Base-by-base conservation (phyloP, 768 basidiomycete genomes). In the Hydnomerulius pinastri region DNA sequence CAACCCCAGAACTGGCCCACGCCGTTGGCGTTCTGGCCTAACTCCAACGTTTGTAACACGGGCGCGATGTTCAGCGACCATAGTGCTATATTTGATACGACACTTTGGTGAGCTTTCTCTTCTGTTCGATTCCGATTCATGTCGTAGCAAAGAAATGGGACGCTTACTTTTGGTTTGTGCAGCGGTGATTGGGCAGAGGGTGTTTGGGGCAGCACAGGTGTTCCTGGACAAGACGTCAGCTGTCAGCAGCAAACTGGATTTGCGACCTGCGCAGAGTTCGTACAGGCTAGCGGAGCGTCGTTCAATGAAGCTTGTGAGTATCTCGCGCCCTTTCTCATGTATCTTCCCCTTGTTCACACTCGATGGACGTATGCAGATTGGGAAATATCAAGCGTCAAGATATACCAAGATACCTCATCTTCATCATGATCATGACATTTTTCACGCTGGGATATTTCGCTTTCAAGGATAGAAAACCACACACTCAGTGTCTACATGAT, bases 171-270 rank as follows among this genome's bases (percentile, higher is more conserved):
- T 47, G 20, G 11, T 20, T n/a, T 20, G 27, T 47, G 28, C 53
- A 87, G 90, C 59, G 93, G 93, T 51, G 90, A 95, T 57, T 98
- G 93, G 94, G 92, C 93, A 10, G 82, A 85, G 41, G 73, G 72
- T 39, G 86, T 82, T n/a, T 98, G 94, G 94, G 72, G 69, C 42
- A 54, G 60, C 20, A 70, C 85, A 43, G 90, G 90, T 25, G 78
- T 86, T 46, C 90, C 89, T 15, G 93, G 93, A 44, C 93, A 95
- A 71, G 82, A 82, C 15, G 80, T 87, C 66, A 92, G 88, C 66
- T 98, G 94, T 61, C 90, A 90, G 13, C 73, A 83, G 58, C 77
- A 80, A 57, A 98, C 94, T 12, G 92, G 92, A 33, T 85, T 83
- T 67, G 73, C 86, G 21, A 89, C 86, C 4, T 98, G 94, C 58